Evolutionary conservation across 257 asterid genomes (phyloP), one percentile per base, ranked within the genome.

Genomic region (Plantago elongata): DNA sequence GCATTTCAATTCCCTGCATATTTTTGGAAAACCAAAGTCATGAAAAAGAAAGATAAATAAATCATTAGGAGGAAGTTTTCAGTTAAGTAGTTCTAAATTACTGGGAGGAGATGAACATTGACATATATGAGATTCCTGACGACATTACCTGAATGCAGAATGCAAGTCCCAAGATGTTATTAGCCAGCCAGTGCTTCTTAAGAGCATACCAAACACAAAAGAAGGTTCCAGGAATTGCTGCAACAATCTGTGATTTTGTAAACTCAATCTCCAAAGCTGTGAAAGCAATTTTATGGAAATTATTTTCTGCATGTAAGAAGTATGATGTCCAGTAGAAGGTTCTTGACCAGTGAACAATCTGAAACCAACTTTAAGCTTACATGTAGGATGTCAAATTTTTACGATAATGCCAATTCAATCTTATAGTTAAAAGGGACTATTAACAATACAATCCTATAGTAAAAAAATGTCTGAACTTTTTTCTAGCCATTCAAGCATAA

Each of bases 181-280:
- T 93, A 66, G 99, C 96, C 43, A 89, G 88, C 99, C 99, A 93
- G 71, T 93, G 99, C 88, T 93, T 93, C 84, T 85, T 72, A 47
- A 78, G 77, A 63, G 97, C 99, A 79, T 93, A 89, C 97, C 99
- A 93, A 10, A 79, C 96, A 59, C 97, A 93, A 68, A 93, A 93
- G 82, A 89, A 83, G 63, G 94, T 79, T 72, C 97, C 99, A 42
- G 99, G 99, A 74, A 93, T 85, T 48, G 91, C 83, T 40, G 99
- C 89, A 54, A 93, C 49, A 45, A 82, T 47, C 79, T 87, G 97
- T 49, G 99, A 93, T 75, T 82, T 87, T 34, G 96, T 87, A 70
- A 93, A 93, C 82, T 93, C 94, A 61, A 83, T 68, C 69, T 89
- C 96, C 78, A 93, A 71, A 71, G 96, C 99, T 93, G 96, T 54